Percentiles rank a stretch among this genome's conserved stretches.
Conservation (phyloP, 192 early-diverging fungal species). For the Allomyces javanicus region DNA sequence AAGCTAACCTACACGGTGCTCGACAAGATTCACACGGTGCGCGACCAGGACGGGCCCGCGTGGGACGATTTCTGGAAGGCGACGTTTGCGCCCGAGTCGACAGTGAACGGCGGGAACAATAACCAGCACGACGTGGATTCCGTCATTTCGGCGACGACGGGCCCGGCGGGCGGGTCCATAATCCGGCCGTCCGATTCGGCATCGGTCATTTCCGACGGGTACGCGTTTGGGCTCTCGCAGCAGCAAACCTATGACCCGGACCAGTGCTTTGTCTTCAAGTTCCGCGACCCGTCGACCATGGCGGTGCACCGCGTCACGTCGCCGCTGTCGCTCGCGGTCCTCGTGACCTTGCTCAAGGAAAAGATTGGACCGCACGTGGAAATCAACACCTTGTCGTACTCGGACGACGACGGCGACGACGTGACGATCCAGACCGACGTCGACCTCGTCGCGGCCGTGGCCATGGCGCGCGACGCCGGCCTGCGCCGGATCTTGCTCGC, state of each 20-base stretch:
- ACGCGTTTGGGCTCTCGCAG: too few relatives aligned
- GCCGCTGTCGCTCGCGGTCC: constrained; percentile 32
- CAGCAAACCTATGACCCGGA: constrained; percentile 29
- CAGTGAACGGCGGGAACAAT: too few relatives aligned
- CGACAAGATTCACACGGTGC: constrained; percentile 52
- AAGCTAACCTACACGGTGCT: constrained; percentile 62
- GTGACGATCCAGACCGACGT: constrained; percentile 56
- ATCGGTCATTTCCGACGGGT: background rate
- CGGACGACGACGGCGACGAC: constrained; percentile 81
- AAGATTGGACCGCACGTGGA: constrained; percentile 17
- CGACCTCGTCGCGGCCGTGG: constrained; percentile 67
- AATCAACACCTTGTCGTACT: constrained; percentile 46
- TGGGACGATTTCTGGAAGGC: background rate
- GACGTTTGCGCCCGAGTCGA: background rate
- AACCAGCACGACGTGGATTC: too few relatives aligned
- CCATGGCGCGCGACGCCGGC: constrained; percentile 53
- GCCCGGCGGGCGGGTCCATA: background rate
- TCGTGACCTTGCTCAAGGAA: constrained; percentile 25
- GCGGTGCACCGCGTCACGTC: constrained; percentile 31
- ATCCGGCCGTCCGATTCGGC: background rate
- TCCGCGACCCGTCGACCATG: constrained; percentile 15
- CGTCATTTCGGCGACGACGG: too few relatives aligned
- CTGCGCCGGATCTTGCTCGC: constrained; percentile 55
- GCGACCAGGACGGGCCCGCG: background rate
- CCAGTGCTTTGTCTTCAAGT: constrained; percentile 47